Base-by-base conservation (phyloP, 2,329 filamentous ascomycete species). In the Phaeosphaeriaceae sp. region DNA sequence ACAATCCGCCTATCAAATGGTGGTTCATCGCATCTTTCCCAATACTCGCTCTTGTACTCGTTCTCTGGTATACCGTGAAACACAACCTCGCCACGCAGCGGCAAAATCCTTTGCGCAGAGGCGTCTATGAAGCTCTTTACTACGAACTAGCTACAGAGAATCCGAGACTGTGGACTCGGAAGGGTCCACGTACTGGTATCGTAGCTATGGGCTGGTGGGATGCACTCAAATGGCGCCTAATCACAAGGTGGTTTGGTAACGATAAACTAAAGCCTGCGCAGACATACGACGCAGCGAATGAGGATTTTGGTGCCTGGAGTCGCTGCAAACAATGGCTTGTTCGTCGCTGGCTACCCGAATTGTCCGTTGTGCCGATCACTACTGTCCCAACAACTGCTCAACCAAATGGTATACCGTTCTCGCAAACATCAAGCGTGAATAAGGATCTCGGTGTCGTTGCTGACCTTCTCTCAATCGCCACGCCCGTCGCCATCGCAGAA, bases 51-150 rank as follows among this genome's bases (percentile, higher is more conserved):
- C 48, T 76, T 17, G 75, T 83, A 20, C 52, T 82, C 5, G 47
- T 76, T 5, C 56, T 75, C 16, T 81, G 79, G 76, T 81, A 78
- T 55, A 61, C 69, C 29, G 70, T 80, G 42, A 81, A 81, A 56
- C 76, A 79, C 63, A 65, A 66, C 15, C 67, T 79, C 3, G 70
- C 76, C 9, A 65, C 68, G 6, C 68, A 71, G 32, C 70, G 74
- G 35, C 76, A 78, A 50, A 74, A 77, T 6, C 76, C 77, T 0
- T 74, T 78, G 37, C 74, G 77, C 33, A 70, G 80, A 12, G 79
- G 79, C 28, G 71, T 80, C 17, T 83, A 82, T 59, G 79, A 82
- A 56, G 64, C 72, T 4, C 73, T 82, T 12, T 83, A 79, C 61
- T 67, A 74, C 36, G 74, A 80, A 11, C 71, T 82, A 18, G 73